Evolutionary conservation across 768 basidiomycete genomes (phyloP).

Genomic region (Boletus edulis): DNA sequence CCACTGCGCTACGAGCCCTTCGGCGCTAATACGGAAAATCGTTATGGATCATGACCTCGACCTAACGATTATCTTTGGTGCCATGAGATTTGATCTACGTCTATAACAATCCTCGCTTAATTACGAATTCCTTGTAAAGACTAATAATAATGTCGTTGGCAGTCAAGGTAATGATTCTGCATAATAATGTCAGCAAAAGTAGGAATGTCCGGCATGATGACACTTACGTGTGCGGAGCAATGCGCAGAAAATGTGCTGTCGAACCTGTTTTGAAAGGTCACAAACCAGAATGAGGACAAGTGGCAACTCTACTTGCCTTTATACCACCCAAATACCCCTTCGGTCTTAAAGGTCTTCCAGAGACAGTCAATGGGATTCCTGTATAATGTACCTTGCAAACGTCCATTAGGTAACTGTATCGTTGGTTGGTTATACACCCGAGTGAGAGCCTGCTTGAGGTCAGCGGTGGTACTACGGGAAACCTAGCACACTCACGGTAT

Average conservation of each 20-base stretch:
- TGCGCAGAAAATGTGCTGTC: slow-evolving; percentile 89
- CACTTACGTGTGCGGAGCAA: slow-evolving; percentile 86
- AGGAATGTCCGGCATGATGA: background rate
- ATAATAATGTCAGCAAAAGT: slow-evolving; percentile 1
- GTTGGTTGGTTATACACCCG: slow-evolving; percentile 97
- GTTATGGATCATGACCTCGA: too few relatives aligned
- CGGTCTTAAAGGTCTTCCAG: slow-evolving; percentile 90
- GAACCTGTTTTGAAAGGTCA: slow-evolving; percentile 52
- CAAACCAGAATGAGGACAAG: background rate
- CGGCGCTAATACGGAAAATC: background rate
- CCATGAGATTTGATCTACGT: background rate
- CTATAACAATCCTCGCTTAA: slow-evolving; percentile 12
- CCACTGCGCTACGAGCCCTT: slow-evolving; percentile 30
- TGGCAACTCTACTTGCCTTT: slow-evolving; percentile 55
- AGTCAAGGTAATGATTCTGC: slow-evolving; percentile 86
- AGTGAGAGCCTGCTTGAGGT: slow-evolving; percentile 64
- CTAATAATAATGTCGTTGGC: slow-evolving; percentile 77
- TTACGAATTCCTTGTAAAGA: slow-evolving; percentile 52
- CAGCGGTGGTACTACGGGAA: background rate
- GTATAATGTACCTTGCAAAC: slow-evolving; percentile 72
- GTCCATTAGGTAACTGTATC: slow-evolving; percentile 64
- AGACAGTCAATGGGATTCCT: slow-evolving; percentile 93
- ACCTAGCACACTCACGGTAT: slow-evolving; percentile 57
- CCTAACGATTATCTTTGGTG: too few relatives aligned
- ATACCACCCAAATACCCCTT: slow-evolving; percentile 94